phyloP scores from a whole-genome alignment of 2,329 filamentous ascomycete genomes.

The Lomentospora prolificans region DNA sequence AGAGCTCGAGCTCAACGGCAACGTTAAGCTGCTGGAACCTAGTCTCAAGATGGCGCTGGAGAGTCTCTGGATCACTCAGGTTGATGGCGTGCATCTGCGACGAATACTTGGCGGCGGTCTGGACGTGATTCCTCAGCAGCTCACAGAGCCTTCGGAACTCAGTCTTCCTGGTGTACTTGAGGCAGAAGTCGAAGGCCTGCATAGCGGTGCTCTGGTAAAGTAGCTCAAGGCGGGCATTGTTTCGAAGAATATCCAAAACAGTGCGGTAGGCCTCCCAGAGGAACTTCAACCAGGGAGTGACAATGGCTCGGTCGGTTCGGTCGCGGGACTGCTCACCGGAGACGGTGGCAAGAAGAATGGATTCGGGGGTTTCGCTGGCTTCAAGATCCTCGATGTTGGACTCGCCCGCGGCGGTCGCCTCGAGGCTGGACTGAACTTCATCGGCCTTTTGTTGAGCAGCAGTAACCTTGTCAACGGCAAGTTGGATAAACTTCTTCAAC shows the following conservation, averaged over 20 bases:
- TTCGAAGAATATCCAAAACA: conserved; percentile 95
- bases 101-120: conserved; percentile 98
- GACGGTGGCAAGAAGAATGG: conserved; percentile 92
- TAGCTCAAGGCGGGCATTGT: conserved; percentile 93
- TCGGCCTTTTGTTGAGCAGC: conserved; percentile 94
- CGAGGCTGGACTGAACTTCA: conserved; percentile 80
- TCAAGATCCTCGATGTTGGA: conserved; percentile 89
- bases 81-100: conserved; percentile 99
- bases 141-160: conserved; percentile 98
- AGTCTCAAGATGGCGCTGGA: conserved; percentile 94
- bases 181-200: conserved; percentile 97
- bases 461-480: conserved; percentile 92
- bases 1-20: conserved; percentile 92
- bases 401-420: conserved; percentile 47
- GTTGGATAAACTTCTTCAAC: conserved; percentile 94
- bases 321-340: conserved; percentile 97
- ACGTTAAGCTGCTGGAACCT: conserved; percentile 98
- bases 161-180: conserved; percentile 96
- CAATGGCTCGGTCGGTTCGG: conserved; percentile 93
- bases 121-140: conserved; percentile 94
- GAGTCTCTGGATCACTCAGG: conserved; percentile 90
- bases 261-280: conserved; percentile 99
- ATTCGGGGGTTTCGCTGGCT: conserved; percentile 94
- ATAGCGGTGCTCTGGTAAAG: conserved; percentile 98
- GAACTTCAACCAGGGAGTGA: conserved; percentile 98